Evolutionary conservation across 805 yeast genomes (phyloP), one percentile per base, ranked within the genome.

Genomic region (Tetrapisispora iriomotensis): DNA sequence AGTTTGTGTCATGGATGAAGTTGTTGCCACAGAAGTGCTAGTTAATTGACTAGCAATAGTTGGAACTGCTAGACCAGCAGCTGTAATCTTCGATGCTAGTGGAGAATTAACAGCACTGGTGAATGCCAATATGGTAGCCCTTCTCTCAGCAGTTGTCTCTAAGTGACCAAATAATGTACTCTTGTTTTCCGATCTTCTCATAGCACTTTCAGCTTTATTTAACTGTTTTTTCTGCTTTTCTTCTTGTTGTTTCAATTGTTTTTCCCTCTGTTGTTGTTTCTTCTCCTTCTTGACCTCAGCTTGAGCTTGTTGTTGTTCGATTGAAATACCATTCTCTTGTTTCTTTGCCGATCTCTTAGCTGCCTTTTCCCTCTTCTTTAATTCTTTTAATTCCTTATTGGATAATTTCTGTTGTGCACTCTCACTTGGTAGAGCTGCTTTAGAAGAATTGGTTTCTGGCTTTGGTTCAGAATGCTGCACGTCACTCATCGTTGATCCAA

Each of bases 341-440:
- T 84, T 87, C 46, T 79, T 76, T 2, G 95, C 95, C 2, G 95
- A 92, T 58, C 97, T 72, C 58, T 85, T 84, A 29, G 92, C 94
- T 12, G 92, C 92, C 64, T 90, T 88, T 54, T 87, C 95, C 51
- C 76, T 76, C 67, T 87, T 88, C 58, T 86, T 84, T 74, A 79
- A 66, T 51, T 85, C 96, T 59, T 88, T 88, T 45, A 85, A 68
- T 60, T 88, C 94, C 51, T 86, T 87, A 48, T 84, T 84, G 8
- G 83, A 62, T 32, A 80, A 58, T 40, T 64, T 61, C 43, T 58
- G 58, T 24, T 53, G 56, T 18, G 42, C 58, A 23, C 14, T 13
- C 8, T n/a, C 15, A 13, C 43, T 43, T 7, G 29, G 12, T 25
- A 25, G 17, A 10, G 24, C n/a, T 9, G 27, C 14, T 6, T 8